These are phyloP conservation scores for Hamiltosporidium magnivora DNA, from an alignment of 371 early-diverging fungal genomes.

Conservation along the genomic window DNA sequence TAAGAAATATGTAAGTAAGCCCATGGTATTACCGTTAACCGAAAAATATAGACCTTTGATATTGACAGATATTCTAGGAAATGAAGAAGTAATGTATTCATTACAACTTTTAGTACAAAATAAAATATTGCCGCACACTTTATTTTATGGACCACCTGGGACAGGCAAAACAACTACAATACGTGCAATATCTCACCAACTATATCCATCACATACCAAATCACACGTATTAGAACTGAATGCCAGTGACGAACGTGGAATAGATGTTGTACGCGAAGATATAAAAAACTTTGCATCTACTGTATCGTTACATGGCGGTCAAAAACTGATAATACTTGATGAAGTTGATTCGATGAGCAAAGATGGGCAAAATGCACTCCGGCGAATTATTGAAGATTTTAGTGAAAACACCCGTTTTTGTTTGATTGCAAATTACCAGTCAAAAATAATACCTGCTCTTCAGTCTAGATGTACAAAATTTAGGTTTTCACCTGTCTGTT, in stretches of 20 bases:
- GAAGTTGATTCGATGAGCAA: constrained; percentile 95
- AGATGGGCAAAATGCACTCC: constrained; percentile 80
- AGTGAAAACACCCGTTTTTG: constrained; percentile 87
- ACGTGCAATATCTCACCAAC: constrained; percentile 68
- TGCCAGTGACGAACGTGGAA: constrained; percentile 96
- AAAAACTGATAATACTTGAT: constrained; percentile 86
- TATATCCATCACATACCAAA: constrained; percentile 66
- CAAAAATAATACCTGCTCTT: constrained; percentile 89
- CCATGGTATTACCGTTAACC: background rate
- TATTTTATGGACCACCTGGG: constrained; percentile 94
- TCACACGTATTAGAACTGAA: constrained; percentile 82
- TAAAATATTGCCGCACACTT: constrained; percentile 71
- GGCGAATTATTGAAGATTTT: constrained; percentile 93
- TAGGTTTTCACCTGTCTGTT: constrained; percentile 74
- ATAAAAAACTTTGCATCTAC: constrained; percentile 91
- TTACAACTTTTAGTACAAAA: constrained; percentile 32
- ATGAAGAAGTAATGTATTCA: constrained; percentile 35
- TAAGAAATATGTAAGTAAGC: too few species aligned
- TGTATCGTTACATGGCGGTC: constrained; percentile 58
- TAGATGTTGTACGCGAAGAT: constrained; percentile 89
- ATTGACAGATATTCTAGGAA: constrained; percentile 45
- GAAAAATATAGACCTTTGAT: background rate
- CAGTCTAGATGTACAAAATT: constrained; percentile 93
- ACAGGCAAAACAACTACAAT: constrained; percentile 92
- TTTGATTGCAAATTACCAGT: constrained; percentile 90